Evolutionary conservation across 306 rosid genomes (phyloP).

Genomic region (Hippophae gyantsensis): DNA sequence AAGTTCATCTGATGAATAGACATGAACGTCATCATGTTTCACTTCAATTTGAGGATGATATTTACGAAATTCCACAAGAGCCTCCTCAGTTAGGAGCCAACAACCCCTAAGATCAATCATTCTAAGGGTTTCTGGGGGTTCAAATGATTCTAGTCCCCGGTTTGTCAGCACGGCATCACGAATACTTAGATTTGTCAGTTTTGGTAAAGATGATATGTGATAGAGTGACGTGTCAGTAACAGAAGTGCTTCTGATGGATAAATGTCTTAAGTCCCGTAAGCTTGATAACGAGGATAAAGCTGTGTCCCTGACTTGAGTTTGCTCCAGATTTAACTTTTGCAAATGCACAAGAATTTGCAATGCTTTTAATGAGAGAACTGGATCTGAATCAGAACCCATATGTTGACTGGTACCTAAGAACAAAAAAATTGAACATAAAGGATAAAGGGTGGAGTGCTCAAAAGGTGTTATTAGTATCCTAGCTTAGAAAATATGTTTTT

Average conservation of each 20-base stretch:
- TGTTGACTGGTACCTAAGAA: slow-evolving; percentile 44
- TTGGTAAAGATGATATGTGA: slow-evolving; percentile 57
- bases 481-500: too few relatives aligned
- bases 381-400: slow-evolving; percentile 16
- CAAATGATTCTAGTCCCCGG: slow-evolving; percentile 44
- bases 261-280: slow-evolving; percentile 43
- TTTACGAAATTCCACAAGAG: slow-evolving; percentile 43
- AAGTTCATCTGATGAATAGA: slow-evolving; percentile 24
- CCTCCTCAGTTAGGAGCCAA: slow-evolving; percentile 68
- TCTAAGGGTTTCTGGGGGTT: slow-evolving; percentile 49
- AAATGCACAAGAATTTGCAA: slow-evolving; percentile 46
- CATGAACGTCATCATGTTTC: slow-evolving; percentile 45
- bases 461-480: too few relatives aligned
- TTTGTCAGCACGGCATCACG: slow-evolving; percentile 68
- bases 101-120: slow-evolving; percentile 69
- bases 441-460: too few relatives aligned
- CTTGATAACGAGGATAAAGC: slow-evolving; percentile 43
- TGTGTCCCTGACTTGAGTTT: slow-evolving; percentile 45
- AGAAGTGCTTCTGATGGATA: slow-evolving; percentile 48
- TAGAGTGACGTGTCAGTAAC: slow-evolving; percentile 52
- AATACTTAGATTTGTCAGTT: slow-evolving; percentile 48
- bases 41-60: slow-evolving; percentile 59
- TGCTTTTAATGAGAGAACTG: slow-evolving; percentile 34
- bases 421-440: too few relatives aligned
- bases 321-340: slow-evolving; percentile 61